phyloP scores from a whole-genome alignment of 345 rosid species.

The Melastoma malabathricum region DNA sequence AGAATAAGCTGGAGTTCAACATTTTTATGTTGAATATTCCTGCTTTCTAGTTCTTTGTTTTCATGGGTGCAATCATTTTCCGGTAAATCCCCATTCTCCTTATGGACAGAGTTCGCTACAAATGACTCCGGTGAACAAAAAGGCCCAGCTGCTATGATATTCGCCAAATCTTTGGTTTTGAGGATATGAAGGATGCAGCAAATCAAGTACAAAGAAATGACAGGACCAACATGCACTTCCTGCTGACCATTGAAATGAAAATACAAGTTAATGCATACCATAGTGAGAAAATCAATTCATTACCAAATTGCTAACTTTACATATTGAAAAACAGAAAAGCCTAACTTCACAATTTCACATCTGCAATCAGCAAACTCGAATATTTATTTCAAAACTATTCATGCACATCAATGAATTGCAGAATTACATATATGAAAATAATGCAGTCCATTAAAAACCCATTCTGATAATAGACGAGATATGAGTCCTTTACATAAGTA shows the following conservation, averaged over 20 bases:
- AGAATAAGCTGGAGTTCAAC: constrained; percentile 19
- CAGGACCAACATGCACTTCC: constrained; percentile 52
- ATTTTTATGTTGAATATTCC: constrained; percentile 19
- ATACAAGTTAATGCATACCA: not conserved
- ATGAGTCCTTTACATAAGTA: constrained; percentile 36
- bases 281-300: too few relatives aligned
- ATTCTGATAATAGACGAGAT: constrained; percentile 6
- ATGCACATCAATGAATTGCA: too few relatives aligned
- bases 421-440: too few relatives aligned
- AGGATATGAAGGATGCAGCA: constrained; percentile 93
- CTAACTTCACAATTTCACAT: too few relatives aligned
- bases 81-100: constrained; percentile 37
- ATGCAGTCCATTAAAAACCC: too few relatives aligned
- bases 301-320: too few relatives aligned
- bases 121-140: constrained; percentile 59
- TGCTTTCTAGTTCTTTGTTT: constrained; percentile 22
- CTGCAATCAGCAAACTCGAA: too few relatives aligned
- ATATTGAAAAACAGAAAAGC: too few relatives aligned
- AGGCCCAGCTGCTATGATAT: constrained; percentile 78
- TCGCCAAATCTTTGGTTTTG: constrained; percentile 94
- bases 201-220: constrained; percentile 77
- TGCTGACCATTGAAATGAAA: constrained; percentile 24
- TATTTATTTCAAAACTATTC: too few relatives aligned
- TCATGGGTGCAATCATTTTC: constrained; percentile 22
- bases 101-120: constrained; percentile 30